phyloP scores from a whole-genome alignment of 2,329 filamentous ascomycete species.

The Didymella keratinophila region DNA sequence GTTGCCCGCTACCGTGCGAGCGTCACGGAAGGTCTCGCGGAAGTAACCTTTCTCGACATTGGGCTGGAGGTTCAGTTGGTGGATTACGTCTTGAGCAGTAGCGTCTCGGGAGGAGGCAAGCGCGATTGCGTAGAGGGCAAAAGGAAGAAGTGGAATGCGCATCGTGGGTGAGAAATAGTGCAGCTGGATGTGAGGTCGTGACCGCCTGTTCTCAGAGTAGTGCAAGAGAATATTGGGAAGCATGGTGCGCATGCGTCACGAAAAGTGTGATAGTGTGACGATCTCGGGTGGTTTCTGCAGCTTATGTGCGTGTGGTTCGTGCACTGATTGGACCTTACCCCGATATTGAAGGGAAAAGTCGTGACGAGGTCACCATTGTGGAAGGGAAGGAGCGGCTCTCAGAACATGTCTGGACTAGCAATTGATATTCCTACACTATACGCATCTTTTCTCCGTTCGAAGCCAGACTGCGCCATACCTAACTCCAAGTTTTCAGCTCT shows the following conservation, averaged over 20 bases:
- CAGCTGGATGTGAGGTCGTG: not conserved
- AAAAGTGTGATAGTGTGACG: not conserved
- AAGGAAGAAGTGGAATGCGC: not conserved
- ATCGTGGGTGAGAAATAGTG: not conserved
- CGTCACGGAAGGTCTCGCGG: not conserved
- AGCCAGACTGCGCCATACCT: not conserved
- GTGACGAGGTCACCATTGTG: not conserved
- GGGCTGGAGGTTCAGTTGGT: not conserved
- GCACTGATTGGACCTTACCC: not conserved
- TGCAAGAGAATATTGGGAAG: not conserved
- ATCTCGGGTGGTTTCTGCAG: not conserved
- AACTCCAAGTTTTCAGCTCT: not conserved
- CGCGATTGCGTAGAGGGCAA: too few species aligned
- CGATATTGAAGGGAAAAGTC: too few species aligned
- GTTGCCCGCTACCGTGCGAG: not conserved
- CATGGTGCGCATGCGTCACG: not conserved
- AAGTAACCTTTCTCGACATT: slow-evolving; percentile 5
- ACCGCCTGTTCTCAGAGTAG: not conserved
- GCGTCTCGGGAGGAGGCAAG: not conserved
- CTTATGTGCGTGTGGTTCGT: not conserved
- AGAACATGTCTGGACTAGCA: not conserved
- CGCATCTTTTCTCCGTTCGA: not conserved
- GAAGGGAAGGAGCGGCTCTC: too few species aligned
- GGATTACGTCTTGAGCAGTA: slow-evolving; percentile 1
- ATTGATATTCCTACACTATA: not conserved